Conservation (phyloP, 495 filamentous ascomycete species). For the Hypoxylon rickii region DNA sequence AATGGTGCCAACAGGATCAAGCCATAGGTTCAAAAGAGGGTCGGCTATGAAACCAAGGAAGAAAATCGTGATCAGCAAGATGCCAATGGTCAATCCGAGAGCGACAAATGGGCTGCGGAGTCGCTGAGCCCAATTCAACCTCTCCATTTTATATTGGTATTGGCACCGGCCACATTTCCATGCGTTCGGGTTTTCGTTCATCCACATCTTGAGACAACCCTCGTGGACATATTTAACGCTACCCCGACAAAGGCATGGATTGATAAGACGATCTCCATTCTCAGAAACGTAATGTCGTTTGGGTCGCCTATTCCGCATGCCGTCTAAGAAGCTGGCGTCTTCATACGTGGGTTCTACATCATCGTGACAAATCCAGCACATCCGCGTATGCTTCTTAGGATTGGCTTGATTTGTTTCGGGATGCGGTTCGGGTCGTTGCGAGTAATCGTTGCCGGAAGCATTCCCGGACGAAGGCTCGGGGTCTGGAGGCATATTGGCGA, state of each 20-base stretch:
- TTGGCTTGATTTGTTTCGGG: constrained; percentile 31
- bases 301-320: constrained; percentile 64
- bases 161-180: constrained; percentile 89
- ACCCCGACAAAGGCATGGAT: constrained; percentile 92
- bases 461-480: constrained; percentile 10
- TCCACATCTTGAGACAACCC: constrained; percentile 88
- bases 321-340: constrained; percentile 61
- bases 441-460: constrained; percentile 21
- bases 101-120: constrained; percentile 70
- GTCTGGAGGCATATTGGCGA: constrained; percentile 7
- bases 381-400: constrained; percentile 50
- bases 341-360: constrained; percentile 78
- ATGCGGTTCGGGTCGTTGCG: constrained; percentile 12
- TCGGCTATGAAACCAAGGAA: constrained; percentile 88
- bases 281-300: constrained; percentile 74
- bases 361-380: constrained; percentile 93
- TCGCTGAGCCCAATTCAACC: constrained; percentile 75
- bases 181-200: constrained; percentile 72
- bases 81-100: constrained; percentile 66
- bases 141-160: constrained; percentile 80
- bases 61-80: constrained; percentile 74
- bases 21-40: constrained; percentile 85
- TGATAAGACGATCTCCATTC: constrained; percentile 80
- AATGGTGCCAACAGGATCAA: constrained; percentile 67
- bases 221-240: constrained; percentile 93